A percentile compares a stretch with the other conserved stretches of the same genome.
Evolutionary conservation across 805 yeast species (phyloP).

Genomic region (Kazachstania taianensis): DNA sequence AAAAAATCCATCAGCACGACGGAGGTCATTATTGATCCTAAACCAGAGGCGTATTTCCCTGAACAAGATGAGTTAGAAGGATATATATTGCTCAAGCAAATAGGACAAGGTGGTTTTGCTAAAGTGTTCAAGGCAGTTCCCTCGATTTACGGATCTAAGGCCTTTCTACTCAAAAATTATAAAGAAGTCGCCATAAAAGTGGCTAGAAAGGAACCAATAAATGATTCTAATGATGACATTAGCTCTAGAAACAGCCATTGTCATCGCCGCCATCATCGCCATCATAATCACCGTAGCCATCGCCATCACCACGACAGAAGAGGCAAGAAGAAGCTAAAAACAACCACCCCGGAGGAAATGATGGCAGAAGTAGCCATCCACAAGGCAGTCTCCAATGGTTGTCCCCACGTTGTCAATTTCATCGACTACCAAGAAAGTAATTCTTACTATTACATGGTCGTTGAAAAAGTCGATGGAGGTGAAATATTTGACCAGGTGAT

Average conservation of each 20-base stretch:
- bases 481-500: conserved; percentile 58
- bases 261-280: neutral
- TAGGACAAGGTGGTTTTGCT: conserved; percentile 80
- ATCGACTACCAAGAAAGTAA: conserved; percentile 55
- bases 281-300: conserved; percentile 1
- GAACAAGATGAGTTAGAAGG: conserved; percentile 30
- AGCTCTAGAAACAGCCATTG: conserved; percentile 30
- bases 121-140: conserved; percentile 54
- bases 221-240: conserved; percentile 35
- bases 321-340: conserved; percentile 8
- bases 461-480: conserved; percentile 63
- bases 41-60: conserved; percentile 12
- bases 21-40: neutral
- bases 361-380: conserved; percentile 69
- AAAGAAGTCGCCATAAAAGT: conserved; percentile 40
- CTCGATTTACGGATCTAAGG: conserved; percentile 8
- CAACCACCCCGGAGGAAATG: conserved; percentile 39
- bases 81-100: conserved; percentile 35
- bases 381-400: conserved; percentile 43
- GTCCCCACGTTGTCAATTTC: conserved; percentile 47
- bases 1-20: neutral
- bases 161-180: conserved; percentile 9
- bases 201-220: conserved; percentile 56
- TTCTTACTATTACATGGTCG: conserved; percentile 51
- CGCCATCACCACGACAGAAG: conserved; percentile 7